Evolutionary conservation across 345 rosid species (phyloP), one percentile per base, ranked within the genome.

Genomic region (Eucalyptus curtisii): DNA sequence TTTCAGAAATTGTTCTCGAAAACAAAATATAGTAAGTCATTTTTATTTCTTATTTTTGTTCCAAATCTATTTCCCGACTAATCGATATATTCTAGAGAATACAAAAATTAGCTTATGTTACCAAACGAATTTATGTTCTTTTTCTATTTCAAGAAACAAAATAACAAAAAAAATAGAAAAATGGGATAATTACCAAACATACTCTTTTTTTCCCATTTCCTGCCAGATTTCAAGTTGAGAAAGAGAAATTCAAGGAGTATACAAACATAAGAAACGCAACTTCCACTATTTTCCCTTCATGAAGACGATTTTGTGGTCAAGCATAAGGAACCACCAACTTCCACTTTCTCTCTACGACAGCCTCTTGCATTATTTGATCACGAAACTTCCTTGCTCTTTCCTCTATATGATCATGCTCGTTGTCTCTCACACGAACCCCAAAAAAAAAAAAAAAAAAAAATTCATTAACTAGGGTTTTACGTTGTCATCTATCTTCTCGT

Each of bases 51-150:
- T 52, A 0, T 52, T 52, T 52, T 52, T 19, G 0, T 19, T 52
- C 0, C 0, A 52, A 52, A 52, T 52, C 10, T 52, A 52, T 52
- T 19, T 0, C 0, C 57, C 0, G 0, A 0, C n/a, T 2, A 10
- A 52, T 25, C 20, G 0, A 52, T 52, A 52, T 52, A 52, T 52
- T 52, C 0, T 52, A 52, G 0, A 52, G 25, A 3, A 52, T 0
- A 3, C 10, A 19, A 52, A 52, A 20, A 20, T 52, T 52, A 52
- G 0, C 0, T 52, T 52, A 52, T 52, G 10, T 52, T 20, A 52
- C 5, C 2, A 52, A 52, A 52, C 10, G 4, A 1, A 52, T 52
- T 52, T 52, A 0, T 52, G 10, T 52, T 19, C 0, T 1, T 52
- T 52, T 19, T 52, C 0, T 52, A 1, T 52, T 52, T 0, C 1